Evolutionary conservation across 306 rosid genomes (phyloP).

Genomic region (Ormosia emarginata): DNA sequence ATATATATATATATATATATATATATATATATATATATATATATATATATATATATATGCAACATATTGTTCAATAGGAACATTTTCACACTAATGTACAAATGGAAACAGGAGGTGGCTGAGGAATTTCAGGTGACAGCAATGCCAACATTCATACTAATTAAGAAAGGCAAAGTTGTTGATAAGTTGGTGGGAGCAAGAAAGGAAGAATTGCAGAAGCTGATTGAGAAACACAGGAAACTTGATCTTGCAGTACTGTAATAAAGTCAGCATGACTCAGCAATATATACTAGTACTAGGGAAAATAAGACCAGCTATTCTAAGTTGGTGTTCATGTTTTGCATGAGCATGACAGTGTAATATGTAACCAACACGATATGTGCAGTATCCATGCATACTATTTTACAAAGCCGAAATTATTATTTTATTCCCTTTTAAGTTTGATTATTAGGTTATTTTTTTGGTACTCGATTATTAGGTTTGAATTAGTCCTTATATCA

Average conservation of each 20-base stretch:
- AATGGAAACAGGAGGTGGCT: slow-evolving; percentile 44
- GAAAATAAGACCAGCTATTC: not conserved
- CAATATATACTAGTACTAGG: not conserved
- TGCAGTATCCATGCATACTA: not conserved
- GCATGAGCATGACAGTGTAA: not conserved
- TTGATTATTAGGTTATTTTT: too few species aligned
- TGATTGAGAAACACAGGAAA: slow-evolving; percentile 52
- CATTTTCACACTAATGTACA: not conserved
- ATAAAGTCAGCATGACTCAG: not conserved
- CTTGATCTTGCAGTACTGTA: not conserved
- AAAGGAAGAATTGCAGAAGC: slow-evolving; percentile 46
- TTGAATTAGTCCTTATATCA: too few species aligned
- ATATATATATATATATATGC: not conserved
- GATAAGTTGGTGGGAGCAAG: slow-evolving; percentile 56
- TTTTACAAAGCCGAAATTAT: too few species aligned
- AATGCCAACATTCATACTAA: slow-evolving; percentile 58
- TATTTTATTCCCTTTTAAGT: too few species aligned
- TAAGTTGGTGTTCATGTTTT: not conserved
- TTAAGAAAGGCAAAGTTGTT: slow-evolving; percentile 46
- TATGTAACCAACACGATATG: not conserved
- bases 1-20: not conserved
- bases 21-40: too few species aligned
- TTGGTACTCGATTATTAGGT: too few species aligned
- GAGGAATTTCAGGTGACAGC: slow-evolving; percentile 42
- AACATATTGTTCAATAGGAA: not conserved